Evolutionary conservation across 2,329 filamentous ascomycete genomes (phyloP).

Genomic region (Aspergillus vadensis): DNA sequence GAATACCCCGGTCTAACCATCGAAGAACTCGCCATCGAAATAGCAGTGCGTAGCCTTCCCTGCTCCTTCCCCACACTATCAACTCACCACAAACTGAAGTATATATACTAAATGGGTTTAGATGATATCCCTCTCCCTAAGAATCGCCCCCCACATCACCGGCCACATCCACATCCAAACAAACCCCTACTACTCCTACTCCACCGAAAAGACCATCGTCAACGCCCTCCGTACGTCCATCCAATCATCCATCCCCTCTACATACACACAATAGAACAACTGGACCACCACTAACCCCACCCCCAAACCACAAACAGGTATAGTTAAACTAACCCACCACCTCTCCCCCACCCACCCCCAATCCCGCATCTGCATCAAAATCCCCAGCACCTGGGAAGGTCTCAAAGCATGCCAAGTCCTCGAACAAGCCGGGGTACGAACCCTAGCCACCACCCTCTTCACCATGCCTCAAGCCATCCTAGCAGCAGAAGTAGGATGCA

Average conservation of each 20-base stretch:
- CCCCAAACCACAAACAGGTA: slow-evolving; percentile 43
- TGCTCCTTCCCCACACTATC: background rate
- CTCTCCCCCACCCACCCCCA: slow-evolving; percentile 49
- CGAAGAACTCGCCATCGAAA: slow-evolving; percentile 58
- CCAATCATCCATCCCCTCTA: background rate
- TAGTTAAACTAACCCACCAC: slow-evolving; percentile 51
- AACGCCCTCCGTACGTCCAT: slow-evolving; percentile 53
- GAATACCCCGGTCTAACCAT: slow-evolving; percentile 40
- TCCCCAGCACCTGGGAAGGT: slow-evolving; percentile 65
- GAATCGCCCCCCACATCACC: slow-evolving; percentile 53
- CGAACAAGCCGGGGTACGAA: slow-evolving; percentile 57
- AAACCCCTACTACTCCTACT: slow-evolving; percentile 59
- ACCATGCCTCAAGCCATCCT: slow-evolving; percentile 62
- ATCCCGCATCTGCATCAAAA: slow-evolving; percentile 62
- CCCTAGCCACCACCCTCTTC: slow-evolving; percentile 65
- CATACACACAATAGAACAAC: background rate
- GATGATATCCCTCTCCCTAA: slow-evolving; percentile 59
- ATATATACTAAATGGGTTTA: background rate
- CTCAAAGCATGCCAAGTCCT: slow-evolving; percentile 60
- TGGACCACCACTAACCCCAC: background rate
- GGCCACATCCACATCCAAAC: slow-evolving; percentile 62
- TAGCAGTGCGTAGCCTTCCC: slow-evolving; percentile 47
- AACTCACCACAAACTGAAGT: background rate
- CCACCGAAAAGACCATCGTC: slow-evolving; percentile 50
- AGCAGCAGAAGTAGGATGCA: slow-evolving; percentile 59